Evolutionary conservation across 2,329 filamentous ascomycete genomes (phyloP), one percentile per base, ranked within the genome.

Genomic region (Sporothrix pseudoabietina): DNA sequence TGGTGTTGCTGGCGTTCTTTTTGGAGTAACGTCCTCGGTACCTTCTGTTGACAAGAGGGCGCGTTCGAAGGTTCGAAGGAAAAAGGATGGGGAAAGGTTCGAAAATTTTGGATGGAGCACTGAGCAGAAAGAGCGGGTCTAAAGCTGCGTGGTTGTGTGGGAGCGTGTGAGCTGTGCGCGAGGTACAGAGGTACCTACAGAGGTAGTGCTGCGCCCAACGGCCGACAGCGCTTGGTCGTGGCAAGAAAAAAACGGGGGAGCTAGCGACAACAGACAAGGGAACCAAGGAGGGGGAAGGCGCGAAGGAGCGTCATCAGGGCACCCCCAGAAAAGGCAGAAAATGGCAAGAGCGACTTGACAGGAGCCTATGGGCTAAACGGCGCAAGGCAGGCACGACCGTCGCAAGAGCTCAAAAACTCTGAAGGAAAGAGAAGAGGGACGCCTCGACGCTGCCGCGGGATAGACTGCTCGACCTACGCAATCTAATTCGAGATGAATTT

Each of bases 141-240:
- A 55, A 54, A 54, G 65, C 32, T 55, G 66, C 32, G 26, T 52
- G 14, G 44, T 55, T 26, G 22, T 4, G 52, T 26, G 22, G 9
- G 44, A 14, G 4, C 12, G 44, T 47, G 10, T 49, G 14, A 49
- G 14, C 44, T 16, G 44, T 49, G 44, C 44, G 12, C 19, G 44
- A 14, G 12, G 12, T 49, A 14, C 10, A 16, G 14, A 49, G 12
- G 44, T 49, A 35, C 35, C 4, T 49, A 14, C 10, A 16, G 14
- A 49, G 12, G 44, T 49, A 49, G 44, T 35, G 41, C 19, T 35
- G n/a, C 68, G 12, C 49, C 66, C 66, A 44, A 22, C 66, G 35
- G 68, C 68, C 41, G n/a, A 41, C 55, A 63, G 35, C 55, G 69
- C 41, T 70, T 55, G 26, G 69, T 71, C 54, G 69, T 71, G 69